A percentile compares a stretch with the other conserved stretches of the same genome.
Evolutionary conservation across 345 rosid genomes (phyloP).

Genomic region (Eucalyptus erythrocorys): DNA sequence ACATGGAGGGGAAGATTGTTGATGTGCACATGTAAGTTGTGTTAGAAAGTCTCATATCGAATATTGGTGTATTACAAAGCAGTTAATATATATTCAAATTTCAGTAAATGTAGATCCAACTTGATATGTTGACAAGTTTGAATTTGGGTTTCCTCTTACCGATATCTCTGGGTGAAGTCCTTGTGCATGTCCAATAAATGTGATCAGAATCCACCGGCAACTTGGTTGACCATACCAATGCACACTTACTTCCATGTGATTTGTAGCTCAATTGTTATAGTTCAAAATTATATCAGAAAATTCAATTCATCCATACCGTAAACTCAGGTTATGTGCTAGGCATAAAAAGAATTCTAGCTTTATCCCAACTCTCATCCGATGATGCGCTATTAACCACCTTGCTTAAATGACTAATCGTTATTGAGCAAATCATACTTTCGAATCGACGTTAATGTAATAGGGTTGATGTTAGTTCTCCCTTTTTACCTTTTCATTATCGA

Average conservation of each 20-base stretch:
- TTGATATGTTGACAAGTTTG: neutral
- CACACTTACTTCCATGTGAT: neutral
- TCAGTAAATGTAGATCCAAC: neutral
- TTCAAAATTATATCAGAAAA: neutral
- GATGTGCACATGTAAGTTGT: neutral
- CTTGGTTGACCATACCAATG: neutral
- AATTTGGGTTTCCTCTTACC: neutral
- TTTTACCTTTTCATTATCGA: neutral
- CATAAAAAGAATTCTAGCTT: neutral
- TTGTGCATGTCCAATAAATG: neutral
- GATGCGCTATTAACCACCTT: neutral
- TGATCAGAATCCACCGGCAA: neutral
- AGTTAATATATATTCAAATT: neutral
- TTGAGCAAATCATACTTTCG: neutral
- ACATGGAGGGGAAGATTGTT: neutral
- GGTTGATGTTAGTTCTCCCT: neutral
- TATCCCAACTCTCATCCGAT: neutral
- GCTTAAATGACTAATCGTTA: neutral
- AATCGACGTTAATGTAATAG: neutral
- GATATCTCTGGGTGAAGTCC: neutral
- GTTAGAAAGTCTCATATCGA: accelerated
- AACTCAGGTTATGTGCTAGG: neutral
- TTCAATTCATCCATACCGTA: neutral
- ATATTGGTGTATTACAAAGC: accelerated
- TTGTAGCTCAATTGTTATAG: neutral